Percentiles rank a stretch among this genome's conserved stretches.
Evolutionary conservation across 2,329 filamentous ascomycete species (phyloP).

Genomic region (Penicillium psychrosexuale): DNA sequence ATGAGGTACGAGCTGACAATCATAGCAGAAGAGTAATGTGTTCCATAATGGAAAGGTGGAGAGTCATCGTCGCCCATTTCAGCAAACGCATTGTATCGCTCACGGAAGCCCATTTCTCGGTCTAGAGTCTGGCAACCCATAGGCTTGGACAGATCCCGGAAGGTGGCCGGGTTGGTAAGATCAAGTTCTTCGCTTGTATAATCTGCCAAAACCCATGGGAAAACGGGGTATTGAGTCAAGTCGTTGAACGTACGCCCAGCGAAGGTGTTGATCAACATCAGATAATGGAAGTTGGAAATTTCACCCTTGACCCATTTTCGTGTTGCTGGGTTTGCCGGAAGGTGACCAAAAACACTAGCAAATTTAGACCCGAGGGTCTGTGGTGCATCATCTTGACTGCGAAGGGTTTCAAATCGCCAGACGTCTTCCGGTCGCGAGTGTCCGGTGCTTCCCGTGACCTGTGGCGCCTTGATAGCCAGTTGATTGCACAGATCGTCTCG

Average conservation of each 20-base stretch:
- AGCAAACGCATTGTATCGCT: slow-evolving; percentile 80
- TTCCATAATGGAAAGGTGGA: slow-evolving; percentile 93
- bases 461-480: slow-evolving; percentile 74
- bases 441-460: slow-evolving; percentile 67
- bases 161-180: slow-evolving; percentile 75
- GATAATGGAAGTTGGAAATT: slow-evolving; percentile 96
- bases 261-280: slow-evolving; percentile 98
- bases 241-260: slow-evolving; percentile 97
- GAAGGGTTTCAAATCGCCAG: slow-evolving; percentile 86
- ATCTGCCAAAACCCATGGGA: slow-evolving; percentile 94
- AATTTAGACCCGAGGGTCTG: slow-evolving; percentile 80
- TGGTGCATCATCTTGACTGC: slow-evolving; percentile 61
- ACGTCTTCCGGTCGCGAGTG: slow-evolving; percentile 78
- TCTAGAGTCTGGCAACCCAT: slow-evolving; percentile 86
- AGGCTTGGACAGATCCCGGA: slow-evolving; percentile 87
- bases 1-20: slow-evolving; percentile 97
- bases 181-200: slow-evolving; percentile 94
- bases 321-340: slow-evolving; percentile 77
- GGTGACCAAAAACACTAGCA: slow-evolving; percentile 84
- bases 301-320: slow-evolving; percentile 90
- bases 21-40: slow-evolving; percentile 98
- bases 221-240: slow-evolving; percentile 95
- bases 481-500: slow-evolving; percentile 79
- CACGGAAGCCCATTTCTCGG: slow-evolving; percentile 74
- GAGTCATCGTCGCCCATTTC: slow-evolving; percentile 77